Evolutionary conservation across 768 basidiomycete species (phyloP), one percentile per base, ranked within the genome.

Genomic region (Macrolepiota dolichaula): DNA sequence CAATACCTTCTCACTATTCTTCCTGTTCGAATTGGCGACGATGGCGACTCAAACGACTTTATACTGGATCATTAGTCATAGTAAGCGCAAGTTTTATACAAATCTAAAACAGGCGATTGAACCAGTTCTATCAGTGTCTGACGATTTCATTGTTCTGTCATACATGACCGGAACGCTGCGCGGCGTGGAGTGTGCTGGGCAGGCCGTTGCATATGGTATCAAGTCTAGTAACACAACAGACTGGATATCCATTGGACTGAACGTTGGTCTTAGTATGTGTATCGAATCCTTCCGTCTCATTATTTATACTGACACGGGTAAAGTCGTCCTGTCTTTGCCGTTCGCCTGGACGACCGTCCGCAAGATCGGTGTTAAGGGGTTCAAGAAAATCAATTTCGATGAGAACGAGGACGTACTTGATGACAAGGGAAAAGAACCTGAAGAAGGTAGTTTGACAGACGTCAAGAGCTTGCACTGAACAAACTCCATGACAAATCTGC

Each of bases 111-210:
- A 38, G 19, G 17, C 25, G 24, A 4, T 6, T 52, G 9, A 46
- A 52, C 35, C 13, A 36, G 36, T 29, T 22, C 35, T 24, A 32
- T 3, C 27, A 73, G 72, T 74, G 73, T 74, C 73, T 3, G 67
- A 71, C 57, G 73, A 74, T 59, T 74, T 74, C 52, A 69, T 74
- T 49, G 65, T 65, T 1, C 63, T 74, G 1, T 72, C 71, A 1
- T 74, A 73, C 57, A 73, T 74, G 73, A 74, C 73, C 13, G 72
- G 72, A 47, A 70, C 68, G 4, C 65, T 73, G 37, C 70, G 72
- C 27, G 72, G 72, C 15, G 68, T 73, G 12, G 72, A 73, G 47
- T 72, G 71, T 53, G 71, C 70, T 17, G 72, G 72, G 3, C 72
- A 72, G 57, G 72, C 72, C 10, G 72, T 73, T 58, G 72, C 72